These are phyloP conservation scores for Gliomastix tumulicola DNA, from an alignment of 2,329 filamentous ascomycete species.

Conservation along the genomic window DNA sequence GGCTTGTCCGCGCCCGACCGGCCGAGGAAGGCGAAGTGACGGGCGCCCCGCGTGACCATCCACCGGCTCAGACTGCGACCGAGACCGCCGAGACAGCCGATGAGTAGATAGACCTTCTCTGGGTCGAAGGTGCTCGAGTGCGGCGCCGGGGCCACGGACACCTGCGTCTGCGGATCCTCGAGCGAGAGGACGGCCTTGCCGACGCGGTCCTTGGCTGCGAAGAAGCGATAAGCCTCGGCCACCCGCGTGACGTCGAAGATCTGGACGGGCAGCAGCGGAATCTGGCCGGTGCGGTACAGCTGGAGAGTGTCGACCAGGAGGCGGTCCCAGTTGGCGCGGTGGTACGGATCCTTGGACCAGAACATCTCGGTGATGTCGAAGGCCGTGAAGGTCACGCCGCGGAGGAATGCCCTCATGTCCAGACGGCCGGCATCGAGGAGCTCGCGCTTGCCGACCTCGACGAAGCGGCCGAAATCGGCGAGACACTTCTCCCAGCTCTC, in stretches of 20 bases:
- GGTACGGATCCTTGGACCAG: constrained; percentile 1
- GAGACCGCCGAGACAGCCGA: constrained; percentile 18
- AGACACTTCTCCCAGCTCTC: constrained; percentile 23
- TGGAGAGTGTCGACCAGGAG: too few relatives aligned
- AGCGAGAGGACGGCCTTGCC: constrained; percentile 28
- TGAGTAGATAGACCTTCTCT: constrained; percentile 9
- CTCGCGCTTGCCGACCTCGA: constrained; percentile 16
- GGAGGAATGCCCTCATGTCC: constrained; percentile 26
- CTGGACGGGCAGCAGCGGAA: constrained; percentile 6
- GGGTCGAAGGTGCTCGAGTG: constrained; percentile 4
- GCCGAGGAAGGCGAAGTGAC: constrained; percentile 20
- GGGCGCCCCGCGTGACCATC: constrained; percentile 20
- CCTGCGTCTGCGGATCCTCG: constrained; percentile 4
- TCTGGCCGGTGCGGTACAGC: constrained; percentile 10
- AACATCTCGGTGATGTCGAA: constrained; percentile 7
- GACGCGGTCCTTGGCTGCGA: constrained; percentile 27
- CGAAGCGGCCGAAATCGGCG: constrained; percentile 21
- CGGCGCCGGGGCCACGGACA: constrained; percentile 3
- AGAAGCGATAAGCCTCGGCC: constrained; percentile 21
- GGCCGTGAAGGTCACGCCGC: constrained; percentile 7
- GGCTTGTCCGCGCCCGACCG: constrained; percentile 17
- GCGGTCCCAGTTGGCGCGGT: not conserved
- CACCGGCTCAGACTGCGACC: constrained; percentile 21
- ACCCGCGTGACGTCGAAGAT: constrained; percentile 10
- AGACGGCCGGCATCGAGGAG: constrained; percentile 20